Conservation (phyloP, 2,329 filamentous ascomycete genomes). For the Aspergillus vadensis region DNA sequence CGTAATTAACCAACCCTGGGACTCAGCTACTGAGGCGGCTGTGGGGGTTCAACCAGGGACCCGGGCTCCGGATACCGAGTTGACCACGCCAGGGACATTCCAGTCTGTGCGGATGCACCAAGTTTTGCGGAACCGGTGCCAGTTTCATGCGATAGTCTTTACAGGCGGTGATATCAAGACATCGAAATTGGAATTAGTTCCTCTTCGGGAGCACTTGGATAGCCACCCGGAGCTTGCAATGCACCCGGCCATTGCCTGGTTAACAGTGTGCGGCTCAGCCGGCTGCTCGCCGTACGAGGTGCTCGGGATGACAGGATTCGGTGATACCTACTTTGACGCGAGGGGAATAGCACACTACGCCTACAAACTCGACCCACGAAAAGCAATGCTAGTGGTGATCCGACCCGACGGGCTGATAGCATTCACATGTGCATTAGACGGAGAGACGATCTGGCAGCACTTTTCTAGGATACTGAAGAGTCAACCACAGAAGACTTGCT, state of each 20-base stretch:
- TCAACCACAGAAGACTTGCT: not conserved
- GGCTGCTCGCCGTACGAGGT: slow-evolving; percentile 9
- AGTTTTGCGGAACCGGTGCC: not conserved
- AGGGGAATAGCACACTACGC: not conserved
- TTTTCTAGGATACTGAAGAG: slow-evolving; percentile 1
- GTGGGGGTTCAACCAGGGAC: not conserved
- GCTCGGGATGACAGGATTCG: not conserved
- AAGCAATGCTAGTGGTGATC: slow-evolving; percentile 5
- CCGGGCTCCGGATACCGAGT: slow-evolving; percentile 8
- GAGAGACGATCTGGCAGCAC: not conserved
- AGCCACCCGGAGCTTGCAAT: not conserved
- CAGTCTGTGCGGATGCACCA: slow-evolving; percentile 6
- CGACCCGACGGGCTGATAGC: slow-evolving; percentile 10
- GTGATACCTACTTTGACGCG: slow-evolving; percentile 8
- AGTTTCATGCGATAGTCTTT: slow-evolving; percentile 1
- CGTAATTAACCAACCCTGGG: not conserved
- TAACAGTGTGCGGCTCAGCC: slow-evolving; percentile 1
- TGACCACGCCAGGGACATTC: slow-evolving; percentile 6
- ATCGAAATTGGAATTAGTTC: not conserved
- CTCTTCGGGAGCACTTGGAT: not conserved
- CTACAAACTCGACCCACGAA: not conserved
- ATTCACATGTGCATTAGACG: not conserved
- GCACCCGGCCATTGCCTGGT: slow-evolving; percentile 3
- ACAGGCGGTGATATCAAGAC: not conserved
- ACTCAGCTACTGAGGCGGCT: not conserved